Percentiles rank a stretch among this genome's conserved stretches.
Evolutionary conservation across 345 rosid genomes (phyloP).

Genomic region (Corymbia maculata): DNA sequence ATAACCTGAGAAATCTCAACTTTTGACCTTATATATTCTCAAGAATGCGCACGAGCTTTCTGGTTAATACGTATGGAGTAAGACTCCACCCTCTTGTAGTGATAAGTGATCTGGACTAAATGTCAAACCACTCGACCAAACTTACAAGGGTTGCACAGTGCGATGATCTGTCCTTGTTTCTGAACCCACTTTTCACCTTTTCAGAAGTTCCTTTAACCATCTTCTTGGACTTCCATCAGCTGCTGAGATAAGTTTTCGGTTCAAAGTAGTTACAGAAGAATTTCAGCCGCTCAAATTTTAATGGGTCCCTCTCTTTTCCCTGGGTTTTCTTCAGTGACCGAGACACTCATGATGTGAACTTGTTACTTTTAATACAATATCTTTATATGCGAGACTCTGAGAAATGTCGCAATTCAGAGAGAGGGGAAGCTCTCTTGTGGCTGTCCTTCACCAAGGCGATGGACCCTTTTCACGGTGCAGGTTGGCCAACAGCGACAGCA

Average conservation of each 20-base stretch:
- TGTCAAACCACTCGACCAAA: background rate
- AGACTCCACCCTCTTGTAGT: background rate
- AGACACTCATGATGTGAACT: background rate
- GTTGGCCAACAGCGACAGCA: background rate
- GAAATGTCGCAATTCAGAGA: background rate
- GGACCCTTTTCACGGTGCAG: background rate
- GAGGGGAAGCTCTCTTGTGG: background rate
- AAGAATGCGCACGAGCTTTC: background rate
- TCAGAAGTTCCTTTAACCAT: background rate
- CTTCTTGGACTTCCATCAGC: background rate
- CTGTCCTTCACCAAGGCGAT: background rate
- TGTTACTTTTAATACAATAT: background rate
- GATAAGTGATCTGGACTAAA: background rate
- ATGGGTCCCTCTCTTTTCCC: background rate
- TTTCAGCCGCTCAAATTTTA: background rate
- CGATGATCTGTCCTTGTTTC: background rate
- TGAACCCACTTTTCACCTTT: background rate
- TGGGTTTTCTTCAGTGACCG: background rate
- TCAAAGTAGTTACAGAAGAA: background rate
- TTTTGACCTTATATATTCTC: background rate
- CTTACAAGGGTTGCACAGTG: background rate
- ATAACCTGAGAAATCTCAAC: background rate
- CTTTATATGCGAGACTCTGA: background rate
- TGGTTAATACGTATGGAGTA: background rate
- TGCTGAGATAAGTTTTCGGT: background rate